Evolutionary conservation across 108 stramenopile genomes (phyloP).

Genomic region (Parietichytrium sp.): DNA sequence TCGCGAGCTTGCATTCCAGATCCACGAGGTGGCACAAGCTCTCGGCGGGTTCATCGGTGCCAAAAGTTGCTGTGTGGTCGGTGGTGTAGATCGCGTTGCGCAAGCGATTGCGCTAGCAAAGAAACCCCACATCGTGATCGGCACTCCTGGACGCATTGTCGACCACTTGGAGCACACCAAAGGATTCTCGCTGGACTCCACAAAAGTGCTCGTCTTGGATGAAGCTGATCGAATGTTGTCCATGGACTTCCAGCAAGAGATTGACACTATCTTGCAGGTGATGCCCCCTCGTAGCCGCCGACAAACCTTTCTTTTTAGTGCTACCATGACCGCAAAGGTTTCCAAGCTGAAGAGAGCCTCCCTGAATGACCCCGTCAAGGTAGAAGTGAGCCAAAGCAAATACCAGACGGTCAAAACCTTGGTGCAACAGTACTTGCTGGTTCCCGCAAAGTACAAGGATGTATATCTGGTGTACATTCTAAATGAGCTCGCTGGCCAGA

Average conservation of each 20-base stretch:
- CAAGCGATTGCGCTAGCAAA: slow-evolving; percentile 93
- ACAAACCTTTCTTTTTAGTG: slow-evolving; percentile 93
- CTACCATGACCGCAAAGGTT: slow-evolving; percentile 97
- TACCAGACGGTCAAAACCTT: slow-evolving; percentile 92
- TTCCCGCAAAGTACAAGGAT: slow-evolving; percentile 99
- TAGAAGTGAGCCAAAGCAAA: slow-evolving; percentile 82
- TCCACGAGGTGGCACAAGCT: slow-evolving; percentile 88
- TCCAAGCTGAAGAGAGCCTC: slow-evolving; percentile 93
- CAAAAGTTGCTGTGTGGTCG: slow-evolving; percentile 87
- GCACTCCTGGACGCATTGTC: slow-evolving; percentile 92
- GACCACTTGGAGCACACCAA: slow-evolving; percentile 98
- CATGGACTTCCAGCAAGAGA: slow-evolving; percentile 72
- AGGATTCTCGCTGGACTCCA: slow-evolving; percentile 83
- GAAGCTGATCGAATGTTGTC: slow-evolving; percentile 98
- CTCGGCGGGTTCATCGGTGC: slow-evolving; percentile 84
- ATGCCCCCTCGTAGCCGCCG: slow-evolving; percentile 68
- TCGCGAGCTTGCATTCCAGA: slow-evolving; percentile 98
- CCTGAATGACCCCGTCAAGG: slow-evolving; percentile 80
- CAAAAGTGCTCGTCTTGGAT: slow-evolving; percentile 90
- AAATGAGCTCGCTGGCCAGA: slow-evolving; percentile 92
- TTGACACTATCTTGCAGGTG: slow-evolving; percentile 83
- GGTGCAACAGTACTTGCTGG: slow-evolving; percentile 91
- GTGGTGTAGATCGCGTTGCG: slow-evolving; percentile 87
- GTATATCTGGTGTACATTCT: slow-evolving; percentile 92
- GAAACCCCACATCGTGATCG: slow-evolving; percentile 93